Evolutionary conservation across 805 yeast genomes (phyloP), one percentile per base, ranked within the genome.

Genomic region (Saccharomyces paradoxus): DNA sequence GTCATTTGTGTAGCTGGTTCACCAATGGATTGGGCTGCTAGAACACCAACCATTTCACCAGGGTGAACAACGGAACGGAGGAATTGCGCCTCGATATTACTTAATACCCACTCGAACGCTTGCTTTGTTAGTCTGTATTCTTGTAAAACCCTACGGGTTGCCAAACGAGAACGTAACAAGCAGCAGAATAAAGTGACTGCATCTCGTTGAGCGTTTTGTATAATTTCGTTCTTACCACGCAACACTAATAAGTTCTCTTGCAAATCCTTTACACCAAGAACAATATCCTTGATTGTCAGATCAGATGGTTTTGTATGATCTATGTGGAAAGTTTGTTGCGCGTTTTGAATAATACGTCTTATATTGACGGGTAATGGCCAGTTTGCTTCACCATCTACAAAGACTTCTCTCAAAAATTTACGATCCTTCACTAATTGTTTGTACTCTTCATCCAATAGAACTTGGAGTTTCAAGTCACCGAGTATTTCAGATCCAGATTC

Each of bases 1-100:
- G 97, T 91, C 97, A 91, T 91, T 73, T 91, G 97, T 31, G 97
- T 91, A 46, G 97, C 97, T 51, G 97, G 97, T 71, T 91, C 97
- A 77, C 97, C 97, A 74, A 91, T 91, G 41, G 96, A 89, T 76
- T 91, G 97, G 1, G 97, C 97, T 52, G 97, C 97, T 66, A 91
- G 81, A 52, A 91, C 96, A 77, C 97, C 97, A 55, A 91, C 97
- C 97, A 91, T 91, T 71, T 91, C 97, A 79, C 97, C 97, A 3
- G 98, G 96, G 59, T 91, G 92, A 48, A 90, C 97, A 69, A 88
- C 77, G 8, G 97, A 83, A 71, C 86, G 87, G 61, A 89, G 89
- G 76, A 92, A 94, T 71, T 91, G 97, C 31, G 94, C 82, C 68
- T 91, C 97, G 60, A 94, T 81, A 69, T 92, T 96, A 69, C 97